Evolutionary conservation across 2,329 filamentous ascomycete genomes (phyloP), one percentile per base, ranked within the genome.

Genomic region (Claviceps cyperi): DNA sequence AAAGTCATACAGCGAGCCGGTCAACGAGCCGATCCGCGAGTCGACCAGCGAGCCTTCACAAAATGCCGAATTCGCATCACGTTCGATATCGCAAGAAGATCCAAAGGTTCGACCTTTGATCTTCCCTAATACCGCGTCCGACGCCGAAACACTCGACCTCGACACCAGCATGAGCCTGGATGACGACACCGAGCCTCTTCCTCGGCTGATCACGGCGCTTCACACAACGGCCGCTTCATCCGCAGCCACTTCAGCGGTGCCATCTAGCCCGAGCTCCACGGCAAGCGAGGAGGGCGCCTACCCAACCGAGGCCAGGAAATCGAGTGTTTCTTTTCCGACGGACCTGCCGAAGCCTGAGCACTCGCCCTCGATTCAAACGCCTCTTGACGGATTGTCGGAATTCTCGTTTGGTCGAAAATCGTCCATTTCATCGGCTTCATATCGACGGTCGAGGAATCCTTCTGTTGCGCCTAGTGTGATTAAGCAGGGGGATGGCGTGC

Each of bases 251-350:
- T 46, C 22, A 14, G 39, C 43, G 11, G 39, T 38, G 13, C 28
- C 22, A 4, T 55, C 56, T 4, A 52, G 52, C 46, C 56, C 61
- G 53, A 56, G 56, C 46, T 59, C 59, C 35, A 55, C 54, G 48
- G 57, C 60, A 24, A 44, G 59, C 55, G 39, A 58, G 53, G 36
- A 48, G 54, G 36, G 45, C 7, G 17, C 7, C 11, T 52, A 36
- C 15, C 35, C 47, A 61, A 64, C 47, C 64, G 67, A 51, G 62
- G 58, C 55, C 32, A 61, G 51, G 44, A 60, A 62, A 44, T 64
- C 62, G n/a, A 65, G 58, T 46, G 59, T 66, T 45, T 65, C 63
- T 2, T 64, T 66, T 41, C 58, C 64, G 9, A 57, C 60, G 19
- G 66, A 68, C 50, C 63, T 65, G 52, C 55, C 58, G 28, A 60